phyloP scores from a whole-genome alignment of 83 land plant genomes.

The Thuja plicata region DNA sequence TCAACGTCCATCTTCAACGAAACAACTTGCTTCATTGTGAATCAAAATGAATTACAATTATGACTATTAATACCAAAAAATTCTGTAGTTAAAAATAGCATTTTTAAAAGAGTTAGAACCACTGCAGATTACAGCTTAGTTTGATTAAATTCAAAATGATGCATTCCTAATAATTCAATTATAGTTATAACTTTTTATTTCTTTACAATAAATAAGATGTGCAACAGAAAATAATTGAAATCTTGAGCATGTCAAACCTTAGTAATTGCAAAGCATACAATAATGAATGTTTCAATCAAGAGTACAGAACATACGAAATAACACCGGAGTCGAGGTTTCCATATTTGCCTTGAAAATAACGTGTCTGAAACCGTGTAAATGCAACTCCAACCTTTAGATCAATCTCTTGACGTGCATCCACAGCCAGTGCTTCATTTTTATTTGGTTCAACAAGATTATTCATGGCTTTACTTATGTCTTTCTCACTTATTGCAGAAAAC shows the following conservation, averaged over 20 bases:
- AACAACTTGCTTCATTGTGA: neutral
- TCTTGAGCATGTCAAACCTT: neutral
- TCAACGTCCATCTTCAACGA: neutral
- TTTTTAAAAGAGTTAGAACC: neutral
- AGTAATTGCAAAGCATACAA: constrained; percentile 16
- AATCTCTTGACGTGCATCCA: constrained; percentile 98
- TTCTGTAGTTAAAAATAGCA: neutral
- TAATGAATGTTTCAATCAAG: constrained; percentile 9
- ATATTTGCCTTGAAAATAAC: constrained; percentile 96
- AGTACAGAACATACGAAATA: constrained; percentile 73
- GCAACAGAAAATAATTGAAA: neutral
- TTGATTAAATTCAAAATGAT: neutral
- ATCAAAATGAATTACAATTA: neutral
- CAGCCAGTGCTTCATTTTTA: constrained; percentile 88
- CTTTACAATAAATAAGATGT: neutral
- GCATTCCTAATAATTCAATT: neutral
- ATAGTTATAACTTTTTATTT: neutral
- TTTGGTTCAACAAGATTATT: constrained; percentile 80
- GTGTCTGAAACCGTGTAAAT: constrained; percentile 95
- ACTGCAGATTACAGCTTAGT: neutral
- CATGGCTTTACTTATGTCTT: constrained; percentile 89
- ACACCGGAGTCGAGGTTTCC: constrained; percentile 98
- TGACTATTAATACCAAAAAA: neutral
- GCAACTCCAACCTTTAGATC: constrained; percentile 99
- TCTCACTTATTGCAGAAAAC: constrained; percentile 94